Evolutionary conservation across 2,329 filamentous ascomycete genomes (phyloP), one percentile per base, ranked within the genome.

Genomic region (Hypoxylon sp.): DNA sequence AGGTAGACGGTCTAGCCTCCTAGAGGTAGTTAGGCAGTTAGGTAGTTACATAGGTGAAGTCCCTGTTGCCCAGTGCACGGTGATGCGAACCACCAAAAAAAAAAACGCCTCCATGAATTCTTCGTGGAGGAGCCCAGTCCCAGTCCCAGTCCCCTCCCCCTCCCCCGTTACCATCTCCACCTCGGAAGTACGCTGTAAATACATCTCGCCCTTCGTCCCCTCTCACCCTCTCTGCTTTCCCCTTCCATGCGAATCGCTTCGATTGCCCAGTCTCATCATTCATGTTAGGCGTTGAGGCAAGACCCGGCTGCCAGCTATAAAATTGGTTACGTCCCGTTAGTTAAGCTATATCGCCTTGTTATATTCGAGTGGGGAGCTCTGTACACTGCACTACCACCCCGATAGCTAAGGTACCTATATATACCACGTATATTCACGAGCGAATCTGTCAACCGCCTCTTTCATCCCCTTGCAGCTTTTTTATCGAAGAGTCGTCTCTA

Each of bases 1-100:
- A n/a, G n/a, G n/a, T n/a, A 37, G 17, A 27, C 8, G 48, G 56
- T 42, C 51, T 52, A 68, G 54, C 64, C 64, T 55, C 29, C 29
- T 58, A 47, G 32, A 42, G 44, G 51, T 17, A 27, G 24, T n/a
- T n/a, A n/a, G n/a, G n/a, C n/a, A n/a, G n/a, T n/a, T n/a, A n/a
- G n/a, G n/a, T n/a, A n/a, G n/a, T n/a, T n/a, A n/a, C n/a, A n/a
- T 42, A 62, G 32, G 52, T 19, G n/a, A 44, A 51, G 56, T 61
- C 57, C 56, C 37, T 66, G 57, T 66, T 66, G 57, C 63, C 62
- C 63, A 62, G 63, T 66, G 57, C 35, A 59, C 63, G 47, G 52
- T 57, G 62, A 65, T 65, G 56, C 50, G 42, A 60, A 65, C 42
- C 27, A 42, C 35, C n/a, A n/a, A n/a, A n/a, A n/a, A 57, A 64